These are phyloP conservation scores for Mrakia blollopis DNA, from an alignment of 768 basidiomycete species.

Conservation along the genomic window DNA sequence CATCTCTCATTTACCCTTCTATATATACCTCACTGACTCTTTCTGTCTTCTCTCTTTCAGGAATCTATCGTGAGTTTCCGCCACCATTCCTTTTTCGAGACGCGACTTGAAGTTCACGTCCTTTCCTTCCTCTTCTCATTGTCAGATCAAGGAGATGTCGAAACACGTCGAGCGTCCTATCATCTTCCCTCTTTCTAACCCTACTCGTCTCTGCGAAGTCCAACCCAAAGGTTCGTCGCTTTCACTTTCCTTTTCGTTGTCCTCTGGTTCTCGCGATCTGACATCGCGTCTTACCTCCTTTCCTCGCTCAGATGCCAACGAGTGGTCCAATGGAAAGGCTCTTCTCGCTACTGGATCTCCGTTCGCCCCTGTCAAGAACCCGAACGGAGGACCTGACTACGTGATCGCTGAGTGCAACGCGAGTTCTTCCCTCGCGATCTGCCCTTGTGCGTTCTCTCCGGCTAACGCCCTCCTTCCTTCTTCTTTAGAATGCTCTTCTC, in stretches of 20 bases:
- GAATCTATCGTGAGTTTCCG: background rate
- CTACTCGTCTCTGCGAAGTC: slow-evolving; percentile 68
- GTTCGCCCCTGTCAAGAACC: slow-evolving; percentile 66
- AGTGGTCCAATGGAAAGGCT: slow-evolving; percentile 74
- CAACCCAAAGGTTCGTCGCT: slow-evolving; percentile 47
- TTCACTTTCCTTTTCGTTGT: no score
- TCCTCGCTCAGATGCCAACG: slow-evolving; percentile 52
- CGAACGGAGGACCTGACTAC: slow-evolving; percentile 35
- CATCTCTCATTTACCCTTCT: background rate
- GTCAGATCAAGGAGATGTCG: slow-evolving; percentile 51
- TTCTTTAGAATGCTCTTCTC: slow-evolving; percentile 52
- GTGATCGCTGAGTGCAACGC: background rate
- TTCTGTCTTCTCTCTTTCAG: background rate
- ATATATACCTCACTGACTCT: no score
- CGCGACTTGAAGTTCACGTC: background rate
- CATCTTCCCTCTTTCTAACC: slow-evolving; percentile 70
- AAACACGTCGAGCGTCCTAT: slow-evolving; percentile 41
- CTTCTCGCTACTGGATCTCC: slow-evolving; percentile 81
- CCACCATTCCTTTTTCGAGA: background rate
- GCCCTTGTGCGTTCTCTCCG: background rate
- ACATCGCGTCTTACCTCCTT: no score
- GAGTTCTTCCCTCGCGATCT: background rate
- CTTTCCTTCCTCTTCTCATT: background rate
- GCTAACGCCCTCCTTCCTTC: background rate
- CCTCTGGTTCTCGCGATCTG: no score